Evolutionary conservation across 2,329 filamentous ascomycete species (phyloP), one percentile per base, ranked within the genome.

Genomic region (Rhexocercosporidium sp.): DNA sequence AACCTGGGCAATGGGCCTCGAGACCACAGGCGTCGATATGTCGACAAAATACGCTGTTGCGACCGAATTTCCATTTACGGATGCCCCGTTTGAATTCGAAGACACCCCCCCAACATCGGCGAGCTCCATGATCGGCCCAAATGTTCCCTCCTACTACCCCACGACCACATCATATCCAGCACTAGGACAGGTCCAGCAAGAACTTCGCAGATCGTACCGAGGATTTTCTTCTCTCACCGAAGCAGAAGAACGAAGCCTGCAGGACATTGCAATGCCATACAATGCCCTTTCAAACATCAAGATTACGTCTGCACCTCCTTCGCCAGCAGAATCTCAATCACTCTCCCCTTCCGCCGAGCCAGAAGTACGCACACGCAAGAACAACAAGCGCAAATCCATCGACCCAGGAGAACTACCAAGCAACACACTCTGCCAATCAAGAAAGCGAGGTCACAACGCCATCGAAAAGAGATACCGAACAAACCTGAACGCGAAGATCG

Each of bases 401-500:
- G 37, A 49, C n/a, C 61, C 64, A 9, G 69, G 59, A 27, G 60
- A 63, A 22, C 53, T 62, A 18, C 34, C 53, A 5, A 64, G 31
- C 18, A 59, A 7, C 37, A 54, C 67, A 0, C 53, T 67, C 1
- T 65, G 69, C 46, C 69, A 66, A 31, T 71, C 66, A 18, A 56
- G 66, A 37, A 69, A 71, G 44, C 49, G 63, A 12, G 68, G 68
- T 12, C 68, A 70, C 57, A 70, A 68, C 49, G 66, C 66, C 25
- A 71, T 68, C 41, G 66, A 70, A 61, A 70, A 70, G 54, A 53
- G 70, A 12, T 73, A 71, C 59, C 59, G 72, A 4, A 72, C 68
- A 16, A 73, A 73, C 41, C 66, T 73, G 27, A 73, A 73, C 49
- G 68, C 71, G 16, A 72, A 70, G 60, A 72, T 73, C 57, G 59